Evolutionary conservation across 805 yeast species (phyloP).

Genomic region (Starmerella khaoyaiensis): DNA sequence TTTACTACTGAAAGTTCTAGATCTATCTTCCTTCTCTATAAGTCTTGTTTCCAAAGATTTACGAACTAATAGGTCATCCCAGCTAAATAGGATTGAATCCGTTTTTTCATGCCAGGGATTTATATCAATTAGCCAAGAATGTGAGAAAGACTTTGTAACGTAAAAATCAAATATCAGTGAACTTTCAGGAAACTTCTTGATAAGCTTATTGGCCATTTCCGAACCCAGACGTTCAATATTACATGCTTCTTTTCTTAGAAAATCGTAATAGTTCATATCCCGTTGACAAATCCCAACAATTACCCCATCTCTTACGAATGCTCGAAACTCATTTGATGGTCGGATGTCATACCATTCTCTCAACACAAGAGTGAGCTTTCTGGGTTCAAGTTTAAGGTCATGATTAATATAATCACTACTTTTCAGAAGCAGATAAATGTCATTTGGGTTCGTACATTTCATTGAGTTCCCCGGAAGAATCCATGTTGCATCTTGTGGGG

Average conservation of each 20-base stretch:
- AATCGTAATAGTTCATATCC: constrained; percentile 72
- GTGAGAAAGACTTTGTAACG: constrained; percentile 58
- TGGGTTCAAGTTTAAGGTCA: constrained; percentile 54
- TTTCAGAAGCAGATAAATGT: constrained; percentile 66
- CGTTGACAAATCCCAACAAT: constrained; percentile 73
- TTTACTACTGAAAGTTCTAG: constrained; percentile 63
- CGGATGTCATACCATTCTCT: constrained; percentile 73
- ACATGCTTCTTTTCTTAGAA: constrained; percentile 40
- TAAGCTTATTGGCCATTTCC: constrained; percentile 34
- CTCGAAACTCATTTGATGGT: constrained; percentile 85
- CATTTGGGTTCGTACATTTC: constrained; percentile 58
- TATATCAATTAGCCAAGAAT: constrained; percentile 63
- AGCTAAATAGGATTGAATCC: constrained; percentile 64
- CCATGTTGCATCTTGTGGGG: constrained; percentile 94
- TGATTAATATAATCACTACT: constrained; percentile 81
- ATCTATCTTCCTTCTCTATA: constrained; percentile 47
- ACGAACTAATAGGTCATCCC: constrained; percentile 54
- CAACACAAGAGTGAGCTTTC: constrained; percentile 38
- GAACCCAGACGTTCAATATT: constrained; percentile 38
- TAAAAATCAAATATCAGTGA: constrained; percentile 69
- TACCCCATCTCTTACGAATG: constrained; percentile 54
- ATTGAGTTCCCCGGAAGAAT: constrained; percentile 64
- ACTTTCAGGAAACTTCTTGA: constrained; percentile 39
- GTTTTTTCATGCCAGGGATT: constrained; percentile 74
- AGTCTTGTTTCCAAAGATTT: constrained; percentile 40